A percentile compares a stretch with the other conserved stretches of the same genome.
phyloP scores from a whole-genome alignment of 2,329 filamentous ascomycete species.

The Colletotrichum neosansevieriae region DNA sequence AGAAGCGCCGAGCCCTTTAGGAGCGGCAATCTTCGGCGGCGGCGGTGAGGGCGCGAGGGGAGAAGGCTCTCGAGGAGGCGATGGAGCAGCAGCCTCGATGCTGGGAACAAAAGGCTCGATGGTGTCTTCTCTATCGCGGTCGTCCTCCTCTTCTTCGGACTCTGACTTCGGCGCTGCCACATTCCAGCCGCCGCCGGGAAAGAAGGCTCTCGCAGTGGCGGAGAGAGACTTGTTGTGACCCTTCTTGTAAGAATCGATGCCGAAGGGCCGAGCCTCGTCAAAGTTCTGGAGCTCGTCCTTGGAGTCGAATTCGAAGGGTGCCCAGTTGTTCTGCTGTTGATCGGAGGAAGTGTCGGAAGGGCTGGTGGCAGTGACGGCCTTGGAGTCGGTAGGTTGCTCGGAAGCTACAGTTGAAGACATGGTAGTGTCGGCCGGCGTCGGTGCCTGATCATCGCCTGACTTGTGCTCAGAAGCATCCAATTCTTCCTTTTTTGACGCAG shows the following conservation, averaged over 20 bases:
- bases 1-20: conserved; percentile 60
- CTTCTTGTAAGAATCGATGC: conserved; percentile 57
- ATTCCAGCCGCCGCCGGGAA: conserved; percentile 53
- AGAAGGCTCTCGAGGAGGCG: conserved; percentile 32
- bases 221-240: conserved; percentile 71
- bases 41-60: conserved; percentile 43
- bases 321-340: conserved; percentile 64
- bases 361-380: conserved; percentile 60
- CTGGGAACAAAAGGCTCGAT: conserved; percentile 35
- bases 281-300: conserved; percentile 62
- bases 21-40: conserved; percentile 40
- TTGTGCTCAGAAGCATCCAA: conserved; percentile 26
- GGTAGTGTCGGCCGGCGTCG: conserved; percentile 60
- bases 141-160: conserved; percentile 39
- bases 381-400: conserved; percentile 64
- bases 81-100: conserved; percentile 16
- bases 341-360: conserved; percentile 66
- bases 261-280: conserved; percentile 63
- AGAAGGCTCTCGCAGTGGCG: conserved; percentile 78
- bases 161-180: conserved; percentile 32
- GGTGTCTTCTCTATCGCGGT: conserved; percentile 40
- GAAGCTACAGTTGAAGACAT: conserved; percentile 66
- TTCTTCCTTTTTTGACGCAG: conserved; percentile 18
- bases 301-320: conserved; percentile 71
- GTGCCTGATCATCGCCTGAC: conserved; percentile 56